phyloP scores from a whole-genome alignment of 257 asterid species.

The Voacanga thouarsii region DNA sequence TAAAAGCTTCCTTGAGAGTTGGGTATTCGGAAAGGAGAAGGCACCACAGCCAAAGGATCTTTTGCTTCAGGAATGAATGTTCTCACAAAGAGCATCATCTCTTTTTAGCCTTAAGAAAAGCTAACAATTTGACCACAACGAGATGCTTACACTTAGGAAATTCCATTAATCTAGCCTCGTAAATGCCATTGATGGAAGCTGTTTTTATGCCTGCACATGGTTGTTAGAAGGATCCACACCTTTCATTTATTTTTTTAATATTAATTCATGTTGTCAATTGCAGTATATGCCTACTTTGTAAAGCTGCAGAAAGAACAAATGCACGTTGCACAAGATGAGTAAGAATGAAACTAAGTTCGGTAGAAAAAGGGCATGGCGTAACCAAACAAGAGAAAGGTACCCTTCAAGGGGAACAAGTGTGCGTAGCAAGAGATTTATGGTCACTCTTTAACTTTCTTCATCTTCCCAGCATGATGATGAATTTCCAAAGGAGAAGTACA shows the following conservation, averaged over 20 bases:
- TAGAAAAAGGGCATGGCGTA: background rate
- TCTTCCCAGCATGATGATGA: background rate
- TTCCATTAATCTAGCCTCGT: background rate
- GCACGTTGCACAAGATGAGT: conserved; percentile 1
- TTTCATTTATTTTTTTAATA: too few relatives aligned
- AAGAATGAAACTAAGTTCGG: background rate
- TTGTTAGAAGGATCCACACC: background rate
- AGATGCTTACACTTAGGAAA: background rate
- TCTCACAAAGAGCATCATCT: background rate
- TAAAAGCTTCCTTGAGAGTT: conserved; percentile 9
- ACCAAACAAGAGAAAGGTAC: background rate
- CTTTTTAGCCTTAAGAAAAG: conserved; percentile 24
- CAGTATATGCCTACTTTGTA: background rate
- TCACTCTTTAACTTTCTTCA: background rate
- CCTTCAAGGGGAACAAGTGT: background rate
- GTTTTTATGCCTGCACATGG: conserved; percentile 7
- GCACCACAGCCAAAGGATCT: too few relatives aligned
- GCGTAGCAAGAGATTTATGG: background rate
- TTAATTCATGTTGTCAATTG: background rate
- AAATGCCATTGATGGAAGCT: background rate
- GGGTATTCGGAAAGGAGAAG: background rate
- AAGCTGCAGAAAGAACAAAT: conserved; percentile 15
- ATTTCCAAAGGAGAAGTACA: background rate
- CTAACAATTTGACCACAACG: background rate
- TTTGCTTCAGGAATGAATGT: background rate